Percentiles rank a stretch among this genome's conserved stretches.
Evolutionary conservation across 1,284 basidiomycete species (phyloP).

Genomic region (Sporisorium exsertum): DNA sequence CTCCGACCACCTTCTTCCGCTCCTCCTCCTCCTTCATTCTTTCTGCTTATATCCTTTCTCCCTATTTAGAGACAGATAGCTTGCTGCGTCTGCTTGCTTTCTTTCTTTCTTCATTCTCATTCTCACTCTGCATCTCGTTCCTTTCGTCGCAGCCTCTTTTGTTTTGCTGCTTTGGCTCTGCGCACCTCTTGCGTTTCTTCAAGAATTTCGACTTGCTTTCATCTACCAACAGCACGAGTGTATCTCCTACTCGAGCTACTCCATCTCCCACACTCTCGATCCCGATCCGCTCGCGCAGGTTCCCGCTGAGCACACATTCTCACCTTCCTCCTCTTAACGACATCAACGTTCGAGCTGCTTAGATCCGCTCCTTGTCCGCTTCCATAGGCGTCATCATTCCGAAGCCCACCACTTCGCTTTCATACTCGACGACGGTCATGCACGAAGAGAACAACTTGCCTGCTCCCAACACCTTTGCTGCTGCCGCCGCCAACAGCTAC

Average conservation of each 20-base stretch:
- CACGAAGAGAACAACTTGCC: constrained; percentile 35
- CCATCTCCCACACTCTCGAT: background rate
- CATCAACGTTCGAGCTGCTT: background rate
- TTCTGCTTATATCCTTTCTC: background rate
- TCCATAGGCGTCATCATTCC: background rate
- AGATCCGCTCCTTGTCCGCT: background rate
- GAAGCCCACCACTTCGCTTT: background rate
- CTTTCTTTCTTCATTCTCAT: background rate
- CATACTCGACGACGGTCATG: constrained; percentile 22
- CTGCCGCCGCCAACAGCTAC: constrained; percentile 34
- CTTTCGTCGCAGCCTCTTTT: background rate
- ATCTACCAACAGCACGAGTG: background rate
- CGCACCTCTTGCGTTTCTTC: background rate
- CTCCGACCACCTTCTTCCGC: constrained; percentile 3
- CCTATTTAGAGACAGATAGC: background rate
- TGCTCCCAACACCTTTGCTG: constrained; percentile 30
- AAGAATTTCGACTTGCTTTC: background rate
- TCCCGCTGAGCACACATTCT: background rate
- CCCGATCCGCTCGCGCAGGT: constrained; percentile 5
- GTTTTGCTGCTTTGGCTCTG: background rate
- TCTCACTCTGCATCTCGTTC: background rate
- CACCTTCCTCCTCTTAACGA: background rate
- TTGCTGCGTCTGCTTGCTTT: background rate
- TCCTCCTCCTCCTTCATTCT: background rate
- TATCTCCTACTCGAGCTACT: background rate